Conservation (phyloP, 2,329 filamentous ascomycete species). For the Metarhizium rileyi region DNA sequence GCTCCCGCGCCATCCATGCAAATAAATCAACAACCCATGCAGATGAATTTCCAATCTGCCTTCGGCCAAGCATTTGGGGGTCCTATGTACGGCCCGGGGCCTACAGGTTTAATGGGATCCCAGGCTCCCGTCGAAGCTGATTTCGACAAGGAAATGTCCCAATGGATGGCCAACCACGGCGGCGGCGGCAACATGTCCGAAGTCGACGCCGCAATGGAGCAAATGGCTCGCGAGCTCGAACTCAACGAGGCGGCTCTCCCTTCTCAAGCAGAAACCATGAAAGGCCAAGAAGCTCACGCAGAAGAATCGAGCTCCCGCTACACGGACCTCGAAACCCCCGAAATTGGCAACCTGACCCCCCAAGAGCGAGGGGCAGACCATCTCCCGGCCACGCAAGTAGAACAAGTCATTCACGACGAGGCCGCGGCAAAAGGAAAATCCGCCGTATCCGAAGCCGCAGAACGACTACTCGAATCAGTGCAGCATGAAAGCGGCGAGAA, state of each 20-base stretch:
- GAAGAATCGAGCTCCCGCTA: conserved; percentile 8
- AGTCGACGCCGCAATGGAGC: conserved; percentile 33
- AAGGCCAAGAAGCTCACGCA: neutral
- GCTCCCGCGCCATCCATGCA: conserved; percentile 15
- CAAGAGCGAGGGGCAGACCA: conserved; percentile 2
- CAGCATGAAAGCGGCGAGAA: conserved; percentile 35
- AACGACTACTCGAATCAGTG: conserved; percentile 32
- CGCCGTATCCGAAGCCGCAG: conserved; percentile 32
- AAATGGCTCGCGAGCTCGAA: conserved; percentile 31
- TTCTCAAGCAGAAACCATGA: conserved; percentile 8
- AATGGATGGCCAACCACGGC: conserved; percentile 30
- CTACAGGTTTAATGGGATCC: conserved; percentile 15
- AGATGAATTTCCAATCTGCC: conserved; percentile 18
- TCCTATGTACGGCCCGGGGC: conserved; percentile 19
- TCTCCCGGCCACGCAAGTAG: conserved; percentile 6
- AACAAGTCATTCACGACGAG: conserved; percentile 7
- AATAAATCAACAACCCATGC: conserved; percentile 14
- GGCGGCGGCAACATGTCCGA: conserved; percentile 22
- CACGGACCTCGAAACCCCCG: conserved; percentile 21
- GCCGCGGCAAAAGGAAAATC: conserved; percentile 18
- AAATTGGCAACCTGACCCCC: conserved; percentile 23
- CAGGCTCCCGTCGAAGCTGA: conserved; percentile 18
- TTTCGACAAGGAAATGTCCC: conserved; percentile 31
- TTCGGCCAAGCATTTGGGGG: conserved; percentile 19
- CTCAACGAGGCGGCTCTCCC: conserved; percentile 22